A percentile compares a stretch with the other conserved stretches of the same genome.
Evolutionary conservation across 768 basidiomycete species (phyloP).

Genomic region (Suillus placidus): DNA sequence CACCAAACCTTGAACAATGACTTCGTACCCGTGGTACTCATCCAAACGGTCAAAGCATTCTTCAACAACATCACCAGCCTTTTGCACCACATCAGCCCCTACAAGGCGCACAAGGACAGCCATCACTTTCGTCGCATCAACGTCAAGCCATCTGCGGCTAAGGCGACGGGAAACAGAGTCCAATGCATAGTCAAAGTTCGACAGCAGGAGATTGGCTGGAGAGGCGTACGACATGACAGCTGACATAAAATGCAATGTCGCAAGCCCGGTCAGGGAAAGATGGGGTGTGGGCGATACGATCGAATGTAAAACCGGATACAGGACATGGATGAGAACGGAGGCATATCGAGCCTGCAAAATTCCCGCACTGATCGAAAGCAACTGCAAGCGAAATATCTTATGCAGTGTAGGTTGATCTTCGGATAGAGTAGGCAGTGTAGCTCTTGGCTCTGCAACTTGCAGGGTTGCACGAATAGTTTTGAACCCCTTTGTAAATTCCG

Average conservation of each 20-base stretch:
- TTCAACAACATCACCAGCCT: constrained; percentile 92
- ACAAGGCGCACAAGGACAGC: constrained; percentile 84
- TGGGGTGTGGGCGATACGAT: constrained; percentile 71
- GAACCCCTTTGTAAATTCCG: constrained; percentile 72
- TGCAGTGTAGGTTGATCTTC: constrained; percentile 66
- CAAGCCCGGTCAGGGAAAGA: constrained; percentile 75
- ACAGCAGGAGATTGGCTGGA: constrained; percentile 81
- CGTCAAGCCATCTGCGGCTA: constrained; percentile 77
- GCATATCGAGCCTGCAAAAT: constrained; percentile 74
- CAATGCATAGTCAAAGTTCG: constrained; percentile 96
- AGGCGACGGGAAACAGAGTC: constrained; percentile 87
- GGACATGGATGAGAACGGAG: constrained; percentile 69
- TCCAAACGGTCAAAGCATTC: constrained; percentile 97
- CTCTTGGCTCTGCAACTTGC: constrained; percentile 44
- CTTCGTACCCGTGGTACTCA: constrained; percentile 91
- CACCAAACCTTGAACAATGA: constrained; percentile 83
- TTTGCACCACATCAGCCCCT: constrained; percentile 83
- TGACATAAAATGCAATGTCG: constrained; percentile 71
- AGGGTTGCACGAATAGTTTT: constrained; percentile 61
- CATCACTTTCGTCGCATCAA: constrained; percentile 88
- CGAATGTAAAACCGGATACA: constrained; percentile 89
- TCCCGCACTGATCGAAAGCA: constrained; percentile 71
- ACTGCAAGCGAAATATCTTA: constrained; percentile 67
- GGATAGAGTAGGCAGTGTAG: constrained; percentile 29
- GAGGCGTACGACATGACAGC: constrained; percentile 86